These are phyloP conservation scores for Penicillium nucicola DNA, from an alignment of 495 filamentous ascomycete species.

Conservation along the genomic window DNA sequence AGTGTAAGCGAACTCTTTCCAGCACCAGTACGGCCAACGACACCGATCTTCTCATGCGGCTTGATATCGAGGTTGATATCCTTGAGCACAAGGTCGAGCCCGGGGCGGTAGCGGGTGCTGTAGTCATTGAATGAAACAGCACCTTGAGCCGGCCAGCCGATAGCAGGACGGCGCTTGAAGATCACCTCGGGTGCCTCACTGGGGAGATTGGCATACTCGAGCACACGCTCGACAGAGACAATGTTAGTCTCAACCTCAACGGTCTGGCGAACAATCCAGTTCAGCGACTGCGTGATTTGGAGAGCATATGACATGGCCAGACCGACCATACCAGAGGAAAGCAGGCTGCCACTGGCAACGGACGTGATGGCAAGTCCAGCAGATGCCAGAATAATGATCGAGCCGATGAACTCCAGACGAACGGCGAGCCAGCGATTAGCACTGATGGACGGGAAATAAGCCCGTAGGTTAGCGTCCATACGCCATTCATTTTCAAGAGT, in stretches of 20 bases:
- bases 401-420: constrained; percentile 93
- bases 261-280: constrained; percentile 99
- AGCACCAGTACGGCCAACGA: constrained; percentile 93
- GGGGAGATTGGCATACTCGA: constrained; percentile 91
- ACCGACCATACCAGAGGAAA: constrained; percentile 81
- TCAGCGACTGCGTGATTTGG: constrained; percentile 96
- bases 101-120: constrained; percentile 87
- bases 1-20: constrained; percentile 95
- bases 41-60: constrained; percentile 95
- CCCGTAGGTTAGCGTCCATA: constrained; percentile 90
- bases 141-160: constrained; percentile 89
- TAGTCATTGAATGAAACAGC: constrained; percentile 90
- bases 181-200: constrained; percentile 96
- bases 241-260: constrained; percentile 99
- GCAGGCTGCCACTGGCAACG: constrained; percentile 63
- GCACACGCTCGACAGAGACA: constrained; percentile 94
- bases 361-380: constrained; percentile 81
- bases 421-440: constrained; percentile 97
- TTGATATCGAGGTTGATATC: constrained; percentile 89
- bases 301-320: constrained; percentile 95
- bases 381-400: constrained; percentile 84
- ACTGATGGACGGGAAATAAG: constrained; percentile 95
- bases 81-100: constrained; percentile 88
- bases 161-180: constrained; percentile 77
- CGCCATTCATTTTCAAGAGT: constrained; percentile 95